Evolutionary conservation across 1,284 basidiomycete species (phyloP), one percentile per base, ranked within the genome.

Genomic region (Ustilago hordei): DNA sequence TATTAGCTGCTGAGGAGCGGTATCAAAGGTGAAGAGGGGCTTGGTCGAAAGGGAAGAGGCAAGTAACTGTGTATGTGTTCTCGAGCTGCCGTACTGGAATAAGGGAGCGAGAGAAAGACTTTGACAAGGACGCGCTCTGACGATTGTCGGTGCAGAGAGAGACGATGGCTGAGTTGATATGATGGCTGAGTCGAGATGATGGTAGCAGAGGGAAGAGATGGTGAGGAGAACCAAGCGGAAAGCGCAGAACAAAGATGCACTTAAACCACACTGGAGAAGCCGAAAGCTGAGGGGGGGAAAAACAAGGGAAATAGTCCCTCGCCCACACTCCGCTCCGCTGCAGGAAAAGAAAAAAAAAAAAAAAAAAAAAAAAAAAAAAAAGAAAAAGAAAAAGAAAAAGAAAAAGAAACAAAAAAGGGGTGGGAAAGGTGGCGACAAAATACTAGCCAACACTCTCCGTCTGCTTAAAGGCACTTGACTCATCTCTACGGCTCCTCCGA

Each of bases 401-500:
- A 12, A 28, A 32, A 7, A 56, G 15, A 32, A 38, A 19, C 23
- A 13, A 12, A 56, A 56, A n/a, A 31, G 36, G 23, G 12, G 28
- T 19, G 12, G n/a, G 5, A 9, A n/a, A 8, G 23, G 47, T 31
- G n/a, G 34, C 36, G 34, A 53, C 19, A n/a, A 53, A 28, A 12
- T 28, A 53, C 23, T 28, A 28, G 23, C 23, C 23, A 28, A 28
- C 9, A 50, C 52, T 15, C 35, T 34, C 39, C 1, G 1, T 8
- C 9, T 19, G 13, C n/a, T 6, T 38, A 11, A 45, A 45, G 4
- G 43, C 43, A 45, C 31, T 50, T 50, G 48, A 50, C 31, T 31
- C 48, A 50, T 50, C 31, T 32, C 48, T 50, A 50, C 48, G 48
- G 48, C 48, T 50, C 48, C 17, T 50, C 48, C 48, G 31, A 50